Conservation (phyloP, 306 rosid species). For the Inga laurina region DNA sequence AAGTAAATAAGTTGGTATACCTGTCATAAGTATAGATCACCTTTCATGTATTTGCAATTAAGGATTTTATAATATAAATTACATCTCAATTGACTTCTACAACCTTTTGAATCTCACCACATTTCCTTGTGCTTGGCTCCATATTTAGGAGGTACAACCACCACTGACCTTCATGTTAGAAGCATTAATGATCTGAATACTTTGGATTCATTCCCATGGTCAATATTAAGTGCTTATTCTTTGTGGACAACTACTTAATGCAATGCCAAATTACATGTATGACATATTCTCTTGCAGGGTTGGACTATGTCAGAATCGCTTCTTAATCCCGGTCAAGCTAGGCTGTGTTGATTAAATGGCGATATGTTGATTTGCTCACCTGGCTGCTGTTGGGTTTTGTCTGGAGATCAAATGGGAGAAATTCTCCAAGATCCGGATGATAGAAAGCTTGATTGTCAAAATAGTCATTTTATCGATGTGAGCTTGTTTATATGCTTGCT, state of each 20-base stretch:
- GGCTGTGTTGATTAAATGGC: constrained; percentile 51
- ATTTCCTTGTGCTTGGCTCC: constrained; percentile 11
- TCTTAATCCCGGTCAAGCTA: constrained; percentile 95
- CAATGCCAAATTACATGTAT: neutral
- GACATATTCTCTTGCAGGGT: constrained; percentile 57
- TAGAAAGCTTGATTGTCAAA: neutral
- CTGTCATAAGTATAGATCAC: neutral
- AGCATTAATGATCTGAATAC: neutral
- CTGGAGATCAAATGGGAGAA: neutral
- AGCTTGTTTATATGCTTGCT: neutral
- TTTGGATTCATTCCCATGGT: neutral
- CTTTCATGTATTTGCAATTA: constrained; percentile 11
- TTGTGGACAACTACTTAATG: neutral
- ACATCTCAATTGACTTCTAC: constrained; percentile 8
- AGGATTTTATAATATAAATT: neutral
- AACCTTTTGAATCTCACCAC: neutral
- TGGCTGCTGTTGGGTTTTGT: constrained; percentile 37
- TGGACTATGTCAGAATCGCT: constrained; percentile 95
- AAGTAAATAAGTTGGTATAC: neutral
- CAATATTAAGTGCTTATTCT: constrained; percentile 2
- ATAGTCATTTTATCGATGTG: neutral
- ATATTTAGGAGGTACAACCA: neutral
- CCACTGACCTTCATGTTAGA: neutral
- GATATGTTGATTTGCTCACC: constrained; percentile 31
- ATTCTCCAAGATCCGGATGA: neutral